These are phyloP conservation scores for Aureobasidium sp. DNA, from an alignment of 2,329 filamentous ascomycete species.

Conservation along the genomic window DNA sequence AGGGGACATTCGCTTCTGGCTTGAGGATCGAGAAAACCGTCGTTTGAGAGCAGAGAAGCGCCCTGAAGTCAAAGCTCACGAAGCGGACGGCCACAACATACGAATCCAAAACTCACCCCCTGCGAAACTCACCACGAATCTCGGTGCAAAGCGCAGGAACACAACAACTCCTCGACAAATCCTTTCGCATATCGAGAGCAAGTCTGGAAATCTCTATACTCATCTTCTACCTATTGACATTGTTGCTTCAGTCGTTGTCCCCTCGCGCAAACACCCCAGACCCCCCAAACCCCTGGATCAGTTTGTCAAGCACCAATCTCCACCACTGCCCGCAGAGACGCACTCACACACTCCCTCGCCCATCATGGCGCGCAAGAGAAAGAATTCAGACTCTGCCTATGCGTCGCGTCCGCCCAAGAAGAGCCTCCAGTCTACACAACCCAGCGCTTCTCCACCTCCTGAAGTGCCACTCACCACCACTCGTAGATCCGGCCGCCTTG, in stretches of 20 bases:
- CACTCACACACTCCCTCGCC: neutral
- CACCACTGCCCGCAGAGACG: neutral
- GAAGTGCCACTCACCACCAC: neutral
- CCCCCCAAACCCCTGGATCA: neutral
- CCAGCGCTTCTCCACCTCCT: neutral
- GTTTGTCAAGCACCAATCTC: neutral
- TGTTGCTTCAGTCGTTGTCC: neutral
- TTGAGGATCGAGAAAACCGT: neutral
- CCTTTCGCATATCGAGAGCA: conserved; percentile 2
- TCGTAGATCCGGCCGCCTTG: neutral
- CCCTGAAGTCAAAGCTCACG: neutral
- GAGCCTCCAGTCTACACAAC: neutral
- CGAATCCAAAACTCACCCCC: neutral
- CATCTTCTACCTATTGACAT: neutral
- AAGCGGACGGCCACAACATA: neutral
- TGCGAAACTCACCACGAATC: neutral
- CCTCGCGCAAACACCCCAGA: neutral
- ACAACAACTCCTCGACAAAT: neutral
- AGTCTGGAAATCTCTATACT: neutral
- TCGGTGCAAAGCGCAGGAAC: neutral
- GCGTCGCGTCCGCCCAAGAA: neutral
- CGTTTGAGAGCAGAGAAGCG: neutral
- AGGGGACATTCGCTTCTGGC: neutral
- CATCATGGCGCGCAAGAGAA: neutral
- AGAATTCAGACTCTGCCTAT: neutral